Evolutionary conservation across 73 alveolate genomes (phyloP).

Genomic region (Urostyla sp.): DNA sequence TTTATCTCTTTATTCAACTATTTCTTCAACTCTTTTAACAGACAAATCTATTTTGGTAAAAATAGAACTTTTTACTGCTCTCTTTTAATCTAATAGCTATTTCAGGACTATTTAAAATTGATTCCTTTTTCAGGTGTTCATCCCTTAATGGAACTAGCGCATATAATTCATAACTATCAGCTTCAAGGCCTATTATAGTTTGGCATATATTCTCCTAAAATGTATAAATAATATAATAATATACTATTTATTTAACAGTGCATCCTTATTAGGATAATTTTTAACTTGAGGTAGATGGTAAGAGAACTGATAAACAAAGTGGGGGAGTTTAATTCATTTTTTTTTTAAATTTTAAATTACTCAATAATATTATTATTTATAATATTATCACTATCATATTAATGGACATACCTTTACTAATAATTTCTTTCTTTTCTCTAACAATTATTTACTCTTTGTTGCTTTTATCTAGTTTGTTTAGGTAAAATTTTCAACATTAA

Average conservation of each 20-base stretch:
- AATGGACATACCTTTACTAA: conserved; percentile 31
- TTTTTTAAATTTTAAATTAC: not conserved
- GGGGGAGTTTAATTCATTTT: not conserved
- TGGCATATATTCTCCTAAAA: conserved; percentile 38
- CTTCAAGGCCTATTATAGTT: conserved; percentile 19
- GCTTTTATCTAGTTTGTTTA: not conserved
- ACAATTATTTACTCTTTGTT: conserved; percentile 22
- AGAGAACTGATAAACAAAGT: conserved; percentile 25
- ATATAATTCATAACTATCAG: conserved; percentile 32
- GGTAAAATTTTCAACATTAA: not conserved
- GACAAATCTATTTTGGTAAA: not conserved
- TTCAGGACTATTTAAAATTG: conserved; percentile 9
- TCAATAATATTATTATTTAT: no score
- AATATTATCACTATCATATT: not conserved
- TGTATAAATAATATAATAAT: not conserved
- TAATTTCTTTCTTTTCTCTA: conserved; percentile 32
- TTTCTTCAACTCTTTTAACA: conserved; percentile 10
- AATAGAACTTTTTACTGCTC: not conserved
- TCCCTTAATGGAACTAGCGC: conserved; percentile 36
- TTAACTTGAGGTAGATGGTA: conserved; percentile 24
- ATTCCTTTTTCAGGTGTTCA: not conserved
- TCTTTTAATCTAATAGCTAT: conserved; percentile 49
- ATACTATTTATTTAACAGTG: not conserved
- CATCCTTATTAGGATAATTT: not conserved
- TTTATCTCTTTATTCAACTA: conserved; percentile 28